phyloP scores from a whole-genome alignment of 495 filamentous ascomycete genomes.

The Aspergillus nidulans region DNA sequence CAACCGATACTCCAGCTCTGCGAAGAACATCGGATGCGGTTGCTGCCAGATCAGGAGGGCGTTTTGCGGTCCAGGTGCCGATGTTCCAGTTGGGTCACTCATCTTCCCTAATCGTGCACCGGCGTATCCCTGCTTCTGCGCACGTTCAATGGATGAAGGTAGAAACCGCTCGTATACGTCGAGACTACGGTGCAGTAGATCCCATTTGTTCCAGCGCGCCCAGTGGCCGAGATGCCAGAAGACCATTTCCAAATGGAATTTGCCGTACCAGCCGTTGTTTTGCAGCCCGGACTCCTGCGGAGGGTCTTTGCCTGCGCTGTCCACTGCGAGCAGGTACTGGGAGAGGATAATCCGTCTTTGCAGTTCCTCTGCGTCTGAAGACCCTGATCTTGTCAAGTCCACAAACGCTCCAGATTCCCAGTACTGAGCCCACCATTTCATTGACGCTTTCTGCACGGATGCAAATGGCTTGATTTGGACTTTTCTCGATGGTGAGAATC shows the following conservation, averaged over 20 bases:
- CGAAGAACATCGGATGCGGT: slow-evolving; percentile 19
- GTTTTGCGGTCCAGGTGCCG: slow-evolving; percentile 41
- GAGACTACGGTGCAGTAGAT: slow-evolving; percentile 39
- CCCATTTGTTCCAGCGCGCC: slow-evolving; percentile 47
- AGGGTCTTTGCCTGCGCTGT: slow-evolving; percentile 15
- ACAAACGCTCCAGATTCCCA: slow-evolving; percentile 13
- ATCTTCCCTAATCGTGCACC: slow-evolving; percentile 57
- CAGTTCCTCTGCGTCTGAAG: slow-evolving; percentile 1
- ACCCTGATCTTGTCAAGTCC: neutral
- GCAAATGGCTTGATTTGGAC: neutral
- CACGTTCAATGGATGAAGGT: slow-evolving; percentile 39
- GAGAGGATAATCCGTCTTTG: slow-evolving; percentile 15
- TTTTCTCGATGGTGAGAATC: neutral
- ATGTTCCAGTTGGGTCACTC: slow-evolving; percentile 52
- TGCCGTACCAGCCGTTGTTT: slow-evolving; percentile 23
- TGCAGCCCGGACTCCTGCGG: slow-evolving; percentile 17
- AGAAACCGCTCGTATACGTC: slow-evolving; percentile 46
- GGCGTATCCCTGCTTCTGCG: slow-evolving; percentile 43
- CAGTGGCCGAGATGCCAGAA: slow-evolving; percentile 53
- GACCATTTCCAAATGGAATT: slow-evolving; percentile 45
- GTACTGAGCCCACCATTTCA: slow-evolving; percentile 5
- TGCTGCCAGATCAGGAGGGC: slow-evolving; percentile 20
- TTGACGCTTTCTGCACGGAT: neutral
- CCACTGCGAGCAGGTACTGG: slow-evolving; percentile 15
- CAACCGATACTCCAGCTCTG: slow-evolving; percentile 11